Evolutionary conservation across 1,284 basidiomycete genomes (phyloP), one percentile per base, ranked within the genome.

Genomic region (Laetiporus sulphureus): DNA sequence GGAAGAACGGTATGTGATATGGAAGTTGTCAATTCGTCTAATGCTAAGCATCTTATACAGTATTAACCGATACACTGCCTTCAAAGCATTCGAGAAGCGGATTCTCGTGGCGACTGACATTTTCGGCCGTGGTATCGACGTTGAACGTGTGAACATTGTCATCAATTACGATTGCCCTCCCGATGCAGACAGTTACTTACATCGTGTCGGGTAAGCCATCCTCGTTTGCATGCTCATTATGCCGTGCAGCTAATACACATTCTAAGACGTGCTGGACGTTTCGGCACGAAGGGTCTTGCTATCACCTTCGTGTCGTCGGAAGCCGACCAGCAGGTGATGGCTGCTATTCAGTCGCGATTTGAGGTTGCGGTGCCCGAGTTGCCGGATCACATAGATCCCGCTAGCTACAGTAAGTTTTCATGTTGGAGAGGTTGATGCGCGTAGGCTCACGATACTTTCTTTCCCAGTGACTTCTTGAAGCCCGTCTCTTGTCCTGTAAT

Each of bases 21-120:
- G 18, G 11, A 18, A 20, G 38, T 42, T 46, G 57, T 45, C 21
- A 35, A 16, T 13, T 8, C 25, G 20, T 16, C 16, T 25, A 34
- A 43, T 40, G 33, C 45, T 50, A 13, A 53, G 37, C 23, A 23
- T 39, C 38, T 42, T 22, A 25, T 41, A 46, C 40, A 92, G 91
- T 50, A 99, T 99, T 66, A 79, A 78, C 48, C 86, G 95, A n/a
- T 99, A 99, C 73, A 90, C 91, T 41, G 92, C 95, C 42, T 99
- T 99, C 78, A 99, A 99, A 72, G 90, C 91, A 12, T 99, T 99
- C 55, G 96, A 99, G 71, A 99, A 98, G 72, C 92, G 96, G 57
- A 98, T 97, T 54, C 73, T 97, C n/a, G 91, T 94, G 30, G 93
- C 92, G 15, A 97, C 93, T 19, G 93, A 97, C 64, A 97, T 97